Evolutionary conservation across 495 filamentous ascomycete species (phyloP), one percentile per base, ranked within the genome.

Genomic region (Aspergillus sparsus): DNA sequence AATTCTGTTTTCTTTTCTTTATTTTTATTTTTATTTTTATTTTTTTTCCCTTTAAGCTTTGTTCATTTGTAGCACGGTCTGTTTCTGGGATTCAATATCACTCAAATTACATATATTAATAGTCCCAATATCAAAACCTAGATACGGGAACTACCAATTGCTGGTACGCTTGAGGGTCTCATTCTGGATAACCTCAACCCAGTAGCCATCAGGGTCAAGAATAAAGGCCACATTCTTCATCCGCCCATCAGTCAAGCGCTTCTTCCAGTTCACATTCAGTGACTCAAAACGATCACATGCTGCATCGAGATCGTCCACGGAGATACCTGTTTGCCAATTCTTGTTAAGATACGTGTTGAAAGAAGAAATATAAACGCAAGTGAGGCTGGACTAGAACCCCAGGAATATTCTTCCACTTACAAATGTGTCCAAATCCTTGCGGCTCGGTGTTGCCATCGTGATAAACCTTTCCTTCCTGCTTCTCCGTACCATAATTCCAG

Each of bases 401-500:
- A 27, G 16, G n/a, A 55, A 41, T 53, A 33, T 49, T n/a, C 21
- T 41, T 41, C 5, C 42, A 78, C 86, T 76, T 71, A 89, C 89
- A 91, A 60, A 95, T 91, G 67, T 95, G 91, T 1, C 93, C 93
- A 66, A 96, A 98, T 32, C 94, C 94, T 72, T 97, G 91, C 1
- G 93, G 94, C 72, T 95, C 79, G 18, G 85, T 77, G 71, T 98
- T 98, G 9, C 94, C 94, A 64, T 95, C 87, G 69, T 98, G 94
- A 68, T 98, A 98, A 45, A 86, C 86, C 66, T 92, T 91, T 49
- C 81, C 77, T 56, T 86, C 80, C 64, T 97, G 85, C 68, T 90
- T 93, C 80, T 98, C 94, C 3, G 94, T 97, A 44, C 94, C 94
- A 63, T 96, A 94, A 70, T 98, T 97, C 90, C 91, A 97, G 18